phyloP scores from a whole-genome alignment of 257 asterid genomes.

The Primulina eburnea region DNA sequence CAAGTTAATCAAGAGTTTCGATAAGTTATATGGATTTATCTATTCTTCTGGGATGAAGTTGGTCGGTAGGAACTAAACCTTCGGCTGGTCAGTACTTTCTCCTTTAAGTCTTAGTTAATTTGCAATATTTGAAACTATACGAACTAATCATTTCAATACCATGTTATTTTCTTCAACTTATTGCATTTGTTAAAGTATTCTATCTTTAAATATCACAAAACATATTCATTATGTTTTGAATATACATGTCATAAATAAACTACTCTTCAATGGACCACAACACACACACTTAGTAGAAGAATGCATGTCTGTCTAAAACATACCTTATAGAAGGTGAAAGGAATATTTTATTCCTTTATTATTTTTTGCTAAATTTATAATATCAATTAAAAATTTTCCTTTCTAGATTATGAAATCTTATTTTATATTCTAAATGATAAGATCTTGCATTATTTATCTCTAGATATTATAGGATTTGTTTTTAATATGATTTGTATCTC shows the following conservation, averaged over 20 bases:
- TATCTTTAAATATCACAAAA: not conserved
- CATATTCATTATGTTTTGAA: too few relatives aligned
- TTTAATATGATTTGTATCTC: too few relatives aligned
- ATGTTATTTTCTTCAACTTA: not conserved
- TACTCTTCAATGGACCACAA: not conserved
- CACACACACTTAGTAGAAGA: not conserved
- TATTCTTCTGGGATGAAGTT: slow-evolving; percentile 25
- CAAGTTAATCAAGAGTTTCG: slow-evolving; percentile 11
- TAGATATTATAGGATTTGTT: too few relatives aligned
- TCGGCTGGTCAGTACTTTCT: not conserved
- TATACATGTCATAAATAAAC: not conserved
- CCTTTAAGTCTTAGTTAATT: not conserved
- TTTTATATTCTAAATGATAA: too few relatives aligned
- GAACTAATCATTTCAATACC: too few relatives aligned
- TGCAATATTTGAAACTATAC: not conserved
- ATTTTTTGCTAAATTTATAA: too few relatives aligned
- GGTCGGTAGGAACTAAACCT: slow-evolving; percentile 19
- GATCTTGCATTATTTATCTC: too few relatives aligned
- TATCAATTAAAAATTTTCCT: too few relatives aligned
- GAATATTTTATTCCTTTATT: too few relatives aligned
- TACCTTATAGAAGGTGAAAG: too few relatives aligned
- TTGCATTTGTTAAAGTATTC: not conserved
- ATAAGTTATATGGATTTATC: not conserved
- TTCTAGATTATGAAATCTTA: too few relatives aligned
- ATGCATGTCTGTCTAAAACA: not conserved